A percentile compares a stretch with the other conserved stretches of the same genome.
These are phyloP conservation scores for Coelastrella sp. DNA, from an alignment of 139 green algal species.

Conservation along the genomic window DNA sequence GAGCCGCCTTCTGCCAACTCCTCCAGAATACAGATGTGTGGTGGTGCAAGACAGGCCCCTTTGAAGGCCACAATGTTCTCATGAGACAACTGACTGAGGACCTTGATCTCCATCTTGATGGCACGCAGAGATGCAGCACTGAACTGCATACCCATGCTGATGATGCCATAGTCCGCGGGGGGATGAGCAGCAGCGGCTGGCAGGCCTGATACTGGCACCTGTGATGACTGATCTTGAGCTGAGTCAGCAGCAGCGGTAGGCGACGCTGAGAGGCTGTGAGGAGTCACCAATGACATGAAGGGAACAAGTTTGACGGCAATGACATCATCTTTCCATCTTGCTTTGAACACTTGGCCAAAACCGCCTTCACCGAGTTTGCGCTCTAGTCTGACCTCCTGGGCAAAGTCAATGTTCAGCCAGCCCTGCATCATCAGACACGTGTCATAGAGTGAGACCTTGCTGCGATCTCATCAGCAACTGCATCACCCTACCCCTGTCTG, in stretches of 20 bases:
- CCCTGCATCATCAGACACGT: conserved; percentile 45
- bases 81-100: conserved; percentile 60
- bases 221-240: background rate
- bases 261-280: background rate
- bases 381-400: conserved; percentile 67
- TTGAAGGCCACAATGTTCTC: conserved; percentile 64
- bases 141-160: conserved; percentile 45
- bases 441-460: background rate
- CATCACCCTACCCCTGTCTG: too few species aligned
- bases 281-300: conserved; percentile 51
- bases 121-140: conserved; percentile 17
- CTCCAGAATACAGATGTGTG: conserved; percentile 77
- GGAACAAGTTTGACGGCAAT: conserved; percentile 83
- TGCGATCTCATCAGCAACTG: too few species aligned
- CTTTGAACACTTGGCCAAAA: conserved; percentile 66
- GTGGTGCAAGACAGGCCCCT: conserved; percentile 59
- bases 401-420: conserved; percentile 62
- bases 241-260: conserved; percentile 5
- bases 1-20: conserved; percentile 63
- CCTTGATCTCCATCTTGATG: conserved; percentile 55
- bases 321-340: conserved; percentile 46
- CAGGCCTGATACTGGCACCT: background rate
- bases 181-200: background rate
- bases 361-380: conserved; percentile 73
- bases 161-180: conserved; percentile 2